These are phyloP conservation scores for Auxenochlorella pyrenoidosa DNA, from an alignment of 139 green algal species.

Conservation along the genomic window DNA sequence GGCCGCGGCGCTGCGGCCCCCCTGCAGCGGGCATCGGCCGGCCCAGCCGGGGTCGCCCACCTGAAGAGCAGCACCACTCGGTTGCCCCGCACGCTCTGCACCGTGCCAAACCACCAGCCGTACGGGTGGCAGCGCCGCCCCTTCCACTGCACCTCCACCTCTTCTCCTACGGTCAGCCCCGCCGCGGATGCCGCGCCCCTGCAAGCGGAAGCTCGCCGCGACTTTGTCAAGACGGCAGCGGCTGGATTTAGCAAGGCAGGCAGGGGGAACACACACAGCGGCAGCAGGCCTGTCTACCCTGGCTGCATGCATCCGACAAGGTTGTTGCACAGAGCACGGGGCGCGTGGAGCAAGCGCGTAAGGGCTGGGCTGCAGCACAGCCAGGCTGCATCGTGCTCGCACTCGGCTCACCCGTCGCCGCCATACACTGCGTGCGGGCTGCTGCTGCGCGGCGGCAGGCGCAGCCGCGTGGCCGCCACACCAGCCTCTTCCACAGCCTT, in stretches of 20 bases:
- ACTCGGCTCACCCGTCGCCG: neutral
- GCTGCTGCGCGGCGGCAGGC: constrained; percentile 7
- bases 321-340: too few relatives aligned
- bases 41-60: neutral
- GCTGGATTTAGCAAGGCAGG: neutral
- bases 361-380: too few relatives aligned
- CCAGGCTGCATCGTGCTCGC: too few relatives aligned
- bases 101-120: constrained; percentile 30
- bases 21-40: neutral
- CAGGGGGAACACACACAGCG: neutral
- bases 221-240: too few relatives aligned
- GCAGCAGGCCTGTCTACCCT: too few relatives aligned
- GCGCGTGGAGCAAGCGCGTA: too few relatives aligned
- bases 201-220: too few relatives aligned
- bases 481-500: constrained; percentile 1
- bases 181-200: neutral
- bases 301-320: too few relatives aligned
- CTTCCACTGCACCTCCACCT: constrained; percentile 37
- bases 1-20: too few relatives aligned
- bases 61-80: constrained; percentile 13
- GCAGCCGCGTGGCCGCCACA: constrained; percentile 8
- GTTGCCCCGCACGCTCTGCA: constrained; percentile 29
- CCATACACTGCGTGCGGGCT: constrained; percentile 3
- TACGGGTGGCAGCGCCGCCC: constrained; percentile 21
- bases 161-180: constrained; percentile 10